A percentile compares a stretch with the other conserved stretches of the same genome.
phyloP scores from a whole-genome alignment of 2,329 filamentous ascomycete genomes.

The Claviceps capensis region DNA sequence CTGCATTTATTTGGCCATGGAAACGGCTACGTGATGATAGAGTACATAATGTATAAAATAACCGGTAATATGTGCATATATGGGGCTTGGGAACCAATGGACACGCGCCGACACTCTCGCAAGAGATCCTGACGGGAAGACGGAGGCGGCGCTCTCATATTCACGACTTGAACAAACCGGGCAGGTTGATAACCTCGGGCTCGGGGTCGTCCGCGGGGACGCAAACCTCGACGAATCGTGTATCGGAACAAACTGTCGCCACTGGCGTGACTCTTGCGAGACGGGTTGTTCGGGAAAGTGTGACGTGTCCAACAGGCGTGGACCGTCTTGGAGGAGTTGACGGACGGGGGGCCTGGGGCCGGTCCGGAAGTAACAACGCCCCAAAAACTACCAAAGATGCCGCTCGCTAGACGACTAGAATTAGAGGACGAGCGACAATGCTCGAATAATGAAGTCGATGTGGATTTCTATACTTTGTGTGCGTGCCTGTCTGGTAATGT shows the following conservation, averaged over 20 bases:
- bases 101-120: slow-evolving; percentile 21
- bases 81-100: slow-evolving; percentile 8
- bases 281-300: background rate
- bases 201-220: slow-evolving; percentile 2
- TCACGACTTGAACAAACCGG: slow-evolving; percentile 4
- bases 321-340: slow-evolving; percentile 3
- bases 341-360: slow-evolving; percentile 6
- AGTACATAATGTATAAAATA: slow-evolving; percentile 27
- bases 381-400: slow-evolving; percentile 22
- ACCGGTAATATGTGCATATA: slow-evolving; percentile 23
- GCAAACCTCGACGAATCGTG: background rate
- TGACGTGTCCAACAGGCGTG: background rate
- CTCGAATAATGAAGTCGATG: slow-evolving; percentile 7
- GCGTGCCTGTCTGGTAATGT: no score
- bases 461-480: no score
- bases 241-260: background rate
- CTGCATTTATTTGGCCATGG: slow-evolving; percentile 17
- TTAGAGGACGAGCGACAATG: slow-evolving; percentile 13
- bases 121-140: slow-evolving; percentile 15
- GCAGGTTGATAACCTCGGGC: background rate
- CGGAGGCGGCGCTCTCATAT: slow-evolving; percentile 8
- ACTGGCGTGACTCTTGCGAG: background rate
- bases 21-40: slow-evolving; percentile 18
- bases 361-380: slow-evolving; percentile 3
- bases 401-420: slow-evolving; percentile 24